These are phyloP conservation scores for Backusella morwellensis DNA, from an alignment of 192 early-diverging fungal species.

Conservation along the genomic window DNA sequence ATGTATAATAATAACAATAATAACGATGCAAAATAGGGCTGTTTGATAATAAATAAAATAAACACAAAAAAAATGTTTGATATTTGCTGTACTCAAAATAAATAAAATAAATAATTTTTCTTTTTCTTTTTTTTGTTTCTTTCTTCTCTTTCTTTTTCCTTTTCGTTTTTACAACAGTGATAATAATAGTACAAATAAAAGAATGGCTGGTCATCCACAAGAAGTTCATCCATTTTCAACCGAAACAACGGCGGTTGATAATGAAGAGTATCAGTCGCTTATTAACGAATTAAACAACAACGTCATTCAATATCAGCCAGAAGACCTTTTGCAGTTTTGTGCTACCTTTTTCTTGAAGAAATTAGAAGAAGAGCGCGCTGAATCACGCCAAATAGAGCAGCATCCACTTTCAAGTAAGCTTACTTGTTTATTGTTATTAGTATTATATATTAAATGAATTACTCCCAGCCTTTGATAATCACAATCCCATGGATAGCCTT, in stretches of 20 bases:
- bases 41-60: not conserved
- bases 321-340: slow-evolving; percentile 92
- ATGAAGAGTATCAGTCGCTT: slow-evolving; percentile 52
- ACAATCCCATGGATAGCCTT: not conserved
- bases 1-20: not conserved
- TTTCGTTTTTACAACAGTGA: not conserved
- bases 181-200: not conserved
- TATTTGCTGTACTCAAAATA: not conserved
- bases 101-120: slow-evolving; percentile 6
- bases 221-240: not conserved
- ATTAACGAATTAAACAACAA: slow-evolving; percentile 83
- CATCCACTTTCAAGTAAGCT: not conserved
- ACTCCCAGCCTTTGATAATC: not conserved
- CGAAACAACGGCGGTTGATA: not conserved
- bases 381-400: slow-evolving; percentile 14
- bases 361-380: slow-evolving; percentile 72
- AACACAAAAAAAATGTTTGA: not conserved
- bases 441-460: not conserved
- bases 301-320: slow-evolving; percentile 72
- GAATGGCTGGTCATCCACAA: not conserved
- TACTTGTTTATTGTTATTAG: not conserved
- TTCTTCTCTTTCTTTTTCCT: not conserved
- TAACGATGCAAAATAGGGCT: not conserved
- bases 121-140: not conserved
- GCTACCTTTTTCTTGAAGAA: slow-evolving; percentile 84